phyloP scores from a whole-genome alignment of 2,329 filamentous ascomycete genomes.

The Talaromyces sp. region DNA sequence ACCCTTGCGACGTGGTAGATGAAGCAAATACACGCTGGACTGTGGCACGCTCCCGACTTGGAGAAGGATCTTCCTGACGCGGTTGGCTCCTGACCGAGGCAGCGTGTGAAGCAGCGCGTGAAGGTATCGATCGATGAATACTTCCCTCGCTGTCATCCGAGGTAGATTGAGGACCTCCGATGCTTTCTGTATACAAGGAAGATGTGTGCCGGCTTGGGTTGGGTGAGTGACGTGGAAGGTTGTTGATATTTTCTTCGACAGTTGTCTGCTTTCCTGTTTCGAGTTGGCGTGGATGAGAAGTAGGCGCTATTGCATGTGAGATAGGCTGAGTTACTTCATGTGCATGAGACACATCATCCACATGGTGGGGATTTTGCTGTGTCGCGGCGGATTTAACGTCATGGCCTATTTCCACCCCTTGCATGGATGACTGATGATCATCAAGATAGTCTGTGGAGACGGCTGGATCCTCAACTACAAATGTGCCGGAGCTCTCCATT shows the following conservation, averaged over 20 bases:
- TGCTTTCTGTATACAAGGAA: constrained; percentile 18
- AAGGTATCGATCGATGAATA: constrained; percentile 21
- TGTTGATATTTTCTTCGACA: constrained; percentile 6
- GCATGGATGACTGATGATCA: constrained; percentile 22
- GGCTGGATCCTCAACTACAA: constrained; percentile 22
- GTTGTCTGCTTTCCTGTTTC: constrained; percentile 1
- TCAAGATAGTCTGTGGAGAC: constrained; percentile 16
- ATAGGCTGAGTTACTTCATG: not conserved
- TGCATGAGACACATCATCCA: constrained; percentile 16
- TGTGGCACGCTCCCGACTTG: constrained; percentile 33
- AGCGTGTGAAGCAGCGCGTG: constrained; percentile 24
- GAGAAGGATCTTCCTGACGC: constrained; percentile 22
- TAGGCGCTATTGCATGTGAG: constrained; percentile 7
- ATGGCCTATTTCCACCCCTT: constrained; percentile 23
- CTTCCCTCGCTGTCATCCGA: constrained; percentile 25
- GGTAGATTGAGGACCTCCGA: constrained; percentile 23
- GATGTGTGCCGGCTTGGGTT: constrained; percentile 7
- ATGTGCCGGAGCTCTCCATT: constrained; percentile 21
- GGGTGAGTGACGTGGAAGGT: not conserved
- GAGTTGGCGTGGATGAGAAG: constrained; percentile 15
- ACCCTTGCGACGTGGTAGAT: constrained; percentile 26
- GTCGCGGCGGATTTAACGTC: constrained; percentile 17
- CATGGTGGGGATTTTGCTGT: constrained; percentile 21
- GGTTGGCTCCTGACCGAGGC: constrained; percentile 22
- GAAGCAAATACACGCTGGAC: constrained; percentile 35